A percentile compares a stretch with the other conserved stretches of the same genome.
Conservation (phyloP, 1,284 basidiomycete species). For the Austroboletus niveus region DNA sequence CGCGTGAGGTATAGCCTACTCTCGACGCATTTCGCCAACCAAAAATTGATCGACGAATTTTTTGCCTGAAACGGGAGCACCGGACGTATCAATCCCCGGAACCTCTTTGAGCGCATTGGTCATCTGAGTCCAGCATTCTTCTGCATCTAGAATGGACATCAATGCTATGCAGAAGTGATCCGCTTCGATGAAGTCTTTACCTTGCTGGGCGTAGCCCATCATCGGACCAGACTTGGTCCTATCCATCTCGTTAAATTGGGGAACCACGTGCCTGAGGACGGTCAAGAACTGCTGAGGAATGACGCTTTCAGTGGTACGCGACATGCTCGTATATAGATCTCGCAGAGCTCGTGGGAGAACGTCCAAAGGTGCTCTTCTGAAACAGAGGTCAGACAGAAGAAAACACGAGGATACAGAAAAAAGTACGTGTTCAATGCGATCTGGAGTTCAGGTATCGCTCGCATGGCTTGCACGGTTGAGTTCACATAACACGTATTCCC, state of each 20-base stretch:
- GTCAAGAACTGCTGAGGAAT: slow-evolving; percentile 74
- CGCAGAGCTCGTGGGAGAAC: slow-evolving; percentile 61
- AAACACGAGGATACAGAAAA: background rate
- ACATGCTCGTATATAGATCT: slow-evolving; percentile 73
- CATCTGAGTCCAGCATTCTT: slow-evolving; percentile 91
- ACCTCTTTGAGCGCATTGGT: slow-evolving; percentile 78
- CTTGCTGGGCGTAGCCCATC: slow-evolving; percentile 83
- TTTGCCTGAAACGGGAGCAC: slow-evolving; percentile 33
- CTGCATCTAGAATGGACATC: slow-evolving; percentile 68
- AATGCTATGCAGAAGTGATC: background rate
- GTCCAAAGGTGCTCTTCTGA: slow-evolving; percentile 23
- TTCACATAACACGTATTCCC: slow-evolving; percentile 98
- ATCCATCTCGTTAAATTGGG: slow-evolving; percentile 87
- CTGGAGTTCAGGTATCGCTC: slow-evolving; percentile 87
- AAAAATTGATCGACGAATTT: slow-evolving; percentile 86
- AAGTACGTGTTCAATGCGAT: slow-evolving; percentile 60
- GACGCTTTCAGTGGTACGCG: slow-evolving; percentile 74
- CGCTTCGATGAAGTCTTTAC: slow-evolving; percentile 35
- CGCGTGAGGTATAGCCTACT: slow-evolving; percentile 51
- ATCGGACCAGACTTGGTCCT: slow-evolving; percentile 43
- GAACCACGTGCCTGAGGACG: slow-evolving; percentile 75
- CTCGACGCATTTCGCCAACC: slow-evolving; percentile 78
- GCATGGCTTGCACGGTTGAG: slow-evolving; percentile 88
- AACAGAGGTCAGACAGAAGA: background rate
- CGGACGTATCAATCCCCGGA: slow-evolving; percentile 40